Evolutionary conservation across 2,329 filamentous ascomycete species (phyloP), one percentile per base, ranked within the genome.

Genomic region (Colletotrichum trifolii): DNA sequence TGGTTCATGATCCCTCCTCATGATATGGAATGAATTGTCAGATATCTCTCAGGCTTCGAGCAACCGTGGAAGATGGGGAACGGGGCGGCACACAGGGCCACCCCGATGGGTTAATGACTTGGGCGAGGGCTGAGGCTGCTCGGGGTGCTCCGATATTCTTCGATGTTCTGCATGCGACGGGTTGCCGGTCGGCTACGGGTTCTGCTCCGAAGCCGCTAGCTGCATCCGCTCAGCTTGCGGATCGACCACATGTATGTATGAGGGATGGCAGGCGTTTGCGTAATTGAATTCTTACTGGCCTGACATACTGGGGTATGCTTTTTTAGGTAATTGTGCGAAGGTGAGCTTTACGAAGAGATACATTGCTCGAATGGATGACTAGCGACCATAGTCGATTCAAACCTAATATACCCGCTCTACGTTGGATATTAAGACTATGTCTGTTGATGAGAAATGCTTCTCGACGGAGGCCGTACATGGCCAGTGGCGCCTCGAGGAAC

Each of bases 101-200:
- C 25, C 49, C 45, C 60, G 43, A 66, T 48, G 64, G 64, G 60
- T 53, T 66, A 64, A 64, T 66, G 64, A 66, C 48, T 64, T 66
- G 48, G 64, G 60, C n/a, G 48, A 59, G 36, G 46, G 73, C 73
- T 74, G 75, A 75, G 73, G 78, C 76, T 72, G 72, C 75, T 78
- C 60, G 64, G 64, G 53, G 54, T 34, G 50, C 60, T 64, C 43
- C 33, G 35, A 54, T 66, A 45, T 64, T 39, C 49, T 64, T 59
- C 43, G 60, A 66, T 48, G 60, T 60, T 60, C 64, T 54, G 60
- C 54, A 64, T 40, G 53, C 49, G 43, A 59, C 15, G 54, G 49
- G 43, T 40, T 33, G 47, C 46, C 36, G 54, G 48, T 50, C 54
- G 54, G 49, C 60, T 59, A 38, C 42, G 60, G 54, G 38, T 35